A percentile compares a stretch with the other conserved stretches of the same genome.
Evolutionary conservation across 2,329 filamentous ascomycete species (phyloP).

Genomic region (Colletotrichum aenigma): DNA sequence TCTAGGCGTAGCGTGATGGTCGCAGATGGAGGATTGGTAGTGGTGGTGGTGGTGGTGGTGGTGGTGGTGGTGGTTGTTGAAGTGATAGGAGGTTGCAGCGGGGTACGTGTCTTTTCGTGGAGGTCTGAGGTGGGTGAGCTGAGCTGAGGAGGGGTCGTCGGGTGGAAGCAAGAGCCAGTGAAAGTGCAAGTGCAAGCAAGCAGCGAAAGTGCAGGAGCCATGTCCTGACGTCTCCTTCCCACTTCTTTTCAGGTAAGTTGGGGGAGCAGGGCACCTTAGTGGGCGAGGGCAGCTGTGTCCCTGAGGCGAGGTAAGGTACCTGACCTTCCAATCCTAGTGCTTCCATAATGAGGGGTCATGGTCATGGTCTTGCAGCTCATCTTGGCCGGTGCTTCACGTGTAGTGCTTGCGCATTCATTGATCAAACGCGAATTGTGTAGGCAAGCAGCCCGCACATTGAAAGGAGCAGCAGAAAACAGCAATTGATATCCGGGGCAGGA

Average conservation of each 20-base stretch:
- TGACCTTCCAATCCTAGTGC: not conserved
- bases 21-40: not conserved
- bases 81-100: not conserved
- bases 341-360: not conserved
- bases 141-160: not conserved
- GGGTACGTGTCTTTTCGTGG: not conserved
- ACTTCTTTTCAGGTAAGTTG: not conserved
- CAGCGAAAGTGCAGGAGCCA: not conserved
- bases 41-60: not conserved
- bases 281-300: not conserved
- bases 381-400: not conserved
- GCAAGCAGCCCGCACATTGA: not conserved
- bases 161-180: not conserved
- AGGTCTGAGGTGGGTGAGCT: not conserved
- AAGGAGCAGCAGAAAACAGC: not conserved
- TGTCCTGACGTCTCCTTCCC: not conserved
- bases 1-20: slow-evolving; percentile 7
- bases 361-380: not conserved
- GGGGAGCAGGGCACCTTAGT: not conserved
- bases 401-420: not conserved
- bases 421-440: not conserved
- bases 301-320: not conserved
- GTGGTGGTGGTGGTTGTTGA: not conserved
- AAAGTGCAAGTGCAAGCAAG: not conserved
- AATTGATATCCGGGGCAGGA: not conserved